phyloP scores from a whole-genome alignment of 352 stramenopile species.

The Globisporangium viniferum region DNA sequence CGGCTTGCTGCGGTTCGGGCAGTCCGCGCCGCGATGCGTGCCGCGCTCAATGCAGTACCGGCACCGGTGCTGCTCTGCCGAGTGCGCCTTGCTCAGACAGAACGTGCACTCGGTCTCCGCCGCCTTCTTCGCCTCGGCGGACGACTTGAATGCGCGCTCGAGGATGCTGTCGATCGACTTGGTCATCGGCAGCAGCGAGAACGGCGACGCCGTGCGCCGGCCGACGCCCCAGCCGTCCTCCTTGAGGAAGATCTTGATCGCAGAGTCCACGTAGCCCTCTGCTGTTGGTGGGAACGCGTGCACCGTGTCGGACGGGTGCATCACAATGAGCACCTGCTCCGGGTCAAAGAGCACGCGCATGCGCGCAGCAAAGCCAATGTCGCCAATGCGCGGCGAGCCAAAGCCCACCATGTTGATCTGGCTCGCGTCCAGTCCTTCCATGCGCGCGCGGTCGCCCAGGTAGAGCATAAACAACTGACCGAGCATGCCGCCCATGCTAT shows the following conservation, averaged over 20 bases:
- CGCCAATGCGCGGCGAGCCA: slow-evolving; percentile 72
- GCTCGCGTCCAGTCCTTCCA: slow-evolving; percentile 65
- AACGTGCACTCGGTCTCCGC: slow-evolving; percentile 43
- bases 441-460: slow-evolving; percentile 69
- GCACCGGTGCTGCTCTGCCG: slow-evolving; percentile 72
- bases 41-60: slow-evolving; percentile 81
- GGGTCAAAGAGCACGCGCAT: slow-evolving; percentile 73
- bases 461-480: slow-evolving; percentile 80
- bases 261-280: slow-evolving; percentile 75
- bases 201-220: slow-evolving; percentile 59
- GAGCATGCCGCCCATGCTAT: slow-evolving; percentile 85
- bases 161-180: slow-evolving; percentile 76
- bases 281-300: slow-evolving; percentile 80
- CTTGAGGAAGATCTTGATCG: slow-evolving; percentile 84
- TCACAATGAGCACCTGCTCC: slow-evolving; percentile 79
- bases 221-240: slow-evolving; percentile 65
- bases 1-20: slow-evolving; percentile 64
- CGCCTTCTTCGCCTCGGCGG: slow-evolving; percentile 18
- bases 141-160: slow-evolving; percentile 58
- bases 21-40: slow-evolving; percentile 66
- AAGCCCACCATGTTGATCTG: slow-evolving; percentile 87
- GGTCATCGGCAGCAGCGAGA: slow-evolving; percentile 74
- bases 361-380: slow-evolving; percentile 73
- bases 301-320: slow-evolving; percentile 80
- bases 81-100: slow-evolving; percentile 59